Evolutionary conservation across 2,329 filamentous ascomycete genomes (phyloP).

Genomic region (Sporothrix protearum): DNA sequence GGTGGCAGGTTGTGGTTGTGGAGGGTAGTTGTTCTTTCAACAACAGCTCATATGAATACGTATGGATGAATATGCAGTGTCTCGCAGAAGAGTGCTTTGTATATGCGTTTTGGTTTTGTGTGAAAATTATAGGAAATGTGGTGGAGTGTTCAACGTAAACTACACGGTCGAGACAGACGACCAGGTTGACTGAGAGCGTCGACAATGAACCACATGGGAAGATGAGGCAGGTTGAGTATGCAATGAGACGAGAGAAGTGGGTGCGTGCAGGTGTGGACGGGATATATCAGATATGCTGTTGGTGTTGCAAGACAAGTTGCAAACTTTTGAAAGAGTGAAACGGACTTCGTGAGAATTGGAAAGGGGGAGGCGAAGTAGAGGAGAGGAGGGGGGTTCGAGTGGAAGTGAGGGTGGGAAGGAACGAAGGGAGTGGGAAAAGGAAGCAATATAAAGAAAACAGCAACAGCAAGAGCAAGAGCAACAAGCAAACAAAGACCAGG

Average conservation of each 20-base stretch:
- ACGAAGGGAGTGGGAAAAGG: slow-evolving; percentile 18
- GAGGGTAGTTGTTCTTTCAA: background rate
- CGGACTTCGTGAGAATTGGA: background rate
- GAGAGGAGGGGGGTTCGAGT: slow-evolving; percentile 4
- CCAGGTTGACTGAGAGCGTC: background rate
- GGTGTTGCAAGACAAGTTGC: slow-evolving; percentile 1
- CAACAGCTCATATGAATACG: background rate
- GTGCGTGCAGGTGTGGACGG: background rate
- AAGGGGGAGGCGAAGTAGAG: background rate
- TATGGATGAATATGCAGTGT: background rate
- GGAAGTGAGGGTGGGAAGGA: slow-evolving; percentile 1
- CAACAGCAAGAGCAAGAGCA: slow-evolving; percentile 1
- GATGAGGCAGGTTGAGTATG: background rate
- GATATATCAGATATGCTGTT: background rate
- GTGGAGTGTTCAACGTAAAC: background rate
- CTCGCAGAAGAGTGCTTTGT: background rate
- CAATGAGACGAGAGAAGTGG: background rate
- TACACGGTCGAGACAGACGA: slow-evolving; percentile 9
- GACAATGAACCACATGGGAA: slow-evolving; percentile 6
- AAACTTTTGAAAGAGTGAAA: background rate
- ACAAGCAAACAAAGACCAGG: background rate
- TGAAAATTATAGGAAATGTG: background rate
- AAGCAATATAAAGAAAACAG: slow-evolving; percentile 24
- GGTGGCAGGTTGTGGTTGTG: no score
- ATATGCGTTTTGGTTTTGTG: background rate